Evolutionary conservation across 164 flowering plant genomes (phyloP), one percentile per base, ranked within the genome.

Genomic region (Tetracentron sinense): DNA sequence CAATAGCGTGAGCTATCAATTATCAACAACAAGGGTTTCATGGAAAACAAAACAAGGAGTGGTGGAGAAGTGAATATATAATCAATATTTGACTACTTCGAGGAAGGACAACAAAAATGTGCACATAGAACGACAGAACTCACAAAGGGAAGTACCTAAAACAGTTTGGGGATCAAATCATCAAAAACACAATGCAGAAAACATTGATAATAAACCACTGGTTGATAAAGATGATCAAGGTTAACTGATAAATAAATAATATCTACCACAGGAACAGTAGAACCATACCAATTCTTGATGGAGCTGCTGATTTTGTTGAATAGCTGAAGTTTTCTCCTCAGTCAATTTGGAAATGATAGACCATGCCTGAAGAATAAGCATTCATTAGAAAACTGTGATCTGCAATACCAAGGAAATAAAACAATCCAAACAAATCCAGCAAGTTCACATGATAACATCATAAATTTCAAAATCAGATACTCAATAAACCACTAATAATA

Each of bases 231-330:
- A 23, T 56, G 5, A 61, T 29, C 31, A 49, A 49, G 35, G 46
- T 0, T 21, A 50, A 51, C 35, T 16, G 35, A 46, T 50, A 26
- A 4, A 61, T 10, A 7, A 33, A 53, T n/a, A 35, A 30, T 51
- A 10, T n/a, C 6, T 19, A 62, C 19, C 30, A 52, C 20, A 25
- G 61, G n/a, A 16, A 19, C 25, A 21, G 31, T 47, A 23, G 19
- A 56, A 59, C 28, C 67, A 52, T 83, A 90, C 97, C 97, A 87
- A 68, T 72, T 90, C 92, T 66, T 76, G 82, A 38, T 59, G 86
- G 29, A 87, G 85, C 65, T 69, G 82, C 70, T 90, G 86, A 67
- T 72, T 90, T 76, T 83, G 84, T 73, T 78, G 77, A 60, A 79
- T 42, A 33, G 87, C 88, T 70, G 69, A 62, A 63, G 79, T 72